Percentiles rank a stretch among this genome's conserved stretches.
These are phyloP conservation scores for Podospora didyma DNA, from an alignment of 495 filamentous ascomycete species.

Conservation along the genomic window DNA sequence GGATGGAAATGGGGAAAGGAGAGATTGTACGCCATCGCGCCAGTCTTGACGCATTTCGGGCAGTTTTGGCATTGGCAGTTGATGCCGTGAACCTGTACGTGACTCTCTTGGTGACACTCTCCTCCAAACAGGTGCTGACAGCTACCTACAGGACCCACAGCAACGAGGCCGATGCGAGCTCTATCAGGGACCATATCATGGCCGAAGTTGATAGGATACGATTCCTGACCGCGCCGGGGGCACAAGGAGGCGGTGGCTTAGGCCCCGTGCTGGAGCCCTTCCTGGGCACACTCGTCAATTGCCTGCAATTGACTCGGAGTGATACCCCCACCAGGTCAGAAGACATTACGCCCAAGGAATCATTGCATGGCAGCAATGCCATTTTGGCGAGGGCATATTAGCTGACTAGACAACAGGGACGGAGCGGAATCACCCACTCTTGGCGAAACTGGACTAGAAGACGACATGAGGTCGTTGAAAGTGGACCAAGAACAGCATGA, in stretches of 20 bases:
- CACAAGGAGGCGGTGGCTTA: neutral
- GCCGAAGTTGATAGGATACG: slow-evolving; percentile 14
- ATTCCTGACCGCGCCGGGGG: neutral
- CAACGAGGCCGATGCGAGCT: neutral
- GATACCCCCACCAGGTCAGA: neutral
- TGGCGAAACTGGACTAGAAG: neutral
- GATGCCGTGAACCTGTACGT: slow-evolving; percentile 21
- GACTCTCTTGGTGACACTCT: neutral
- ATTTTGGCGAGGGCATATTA: neutral
- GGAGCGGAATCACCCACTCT: neutral
- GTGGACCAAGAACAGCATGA: neutral
- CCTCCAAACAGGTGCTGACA: neutral
- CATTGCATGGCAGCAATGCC: neutral
- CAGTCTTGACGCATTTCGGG: slow-evolving; percentile 15
- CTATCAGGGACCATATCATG: slow-evolving; percentile 1
- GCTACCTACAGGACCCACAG: neutral
- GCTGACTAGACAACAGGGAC: neutral
- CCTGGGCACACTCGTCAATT: slow-evolving; percentile 14
- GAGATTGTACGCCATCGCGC: slow-evolving; percentile 11
- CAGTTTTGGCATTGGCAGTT: slow-evolving; percentile 17
- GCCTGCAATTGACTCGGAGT: neutral
- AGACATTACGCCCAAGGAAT: neutral
- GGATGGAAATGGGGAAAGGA: slow-evolving; percentile 10
- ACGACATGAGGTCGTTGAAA: neutral
- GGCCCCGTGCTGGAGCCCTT: slow-evolving; percentile 9